Evolutionary conservation across 1,284 basidiomycete genomes (phyloP), one percentile per base, ranked within the genome.

Genomic region (Volvariella volvacea): DNA sequence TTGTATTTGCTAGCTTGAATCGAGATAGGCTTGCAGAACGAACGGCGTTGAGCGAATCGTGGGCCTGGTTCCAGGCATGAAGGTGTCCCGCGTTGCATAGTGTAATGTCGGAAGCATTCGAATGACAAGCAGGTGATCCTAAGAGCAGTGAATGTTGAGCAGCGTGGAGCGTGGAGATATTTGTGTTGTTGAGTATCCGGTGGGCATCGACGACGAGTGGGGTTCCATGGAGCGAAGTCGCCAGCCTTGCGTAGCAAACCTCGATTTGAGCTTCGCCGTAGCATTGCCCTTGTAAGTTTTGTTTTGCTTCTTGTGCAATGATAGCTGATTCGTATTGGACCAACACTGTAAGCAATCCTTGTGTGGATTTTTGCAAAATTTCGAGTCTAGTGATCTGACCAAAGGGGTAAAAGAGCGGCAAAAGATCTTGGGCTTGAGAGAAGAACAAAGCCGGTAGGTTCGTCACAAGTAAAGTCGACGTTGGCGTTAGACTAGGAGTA

Each of bases 341-440:
- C 20, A 78, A 51, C 42, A 71, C 80, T 22, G 78, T 73, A 37
- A 74, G 67, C 33, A 67, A 73, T 44, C 64, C 64, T 38, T 60
- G 45, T 33, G 61, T 54, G 22, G 56, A 55, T 41, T 61, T 58
- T 39, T 63, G 53, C 15, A 69, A 50, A 15, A 63, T 61, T 41
- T 69, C 62, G 22, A 88, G 68, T 44, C 73, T 72, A 55, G 79
- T 78, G 55, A 87, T 75, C 20, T 68, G 66, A 22, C 84, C 84
- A 55, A 83, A 88, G 16, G 84, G 84, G 58, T 70, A 76, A 45
- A 88, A 71, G 34, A 88, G 67, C n/a, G 85, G 83, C 41, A 80
- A 71, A 48, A 88, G 61, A 57, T 88, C 84, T 42, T 74, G 69
- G 44, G 68, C 59, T 50, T 81, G 73, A 47, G 80, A 77, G 60